Conservation (phyloP, 2,329 filamentous ascomycete species). For the Aureobasidium leucospermi region DNA sequence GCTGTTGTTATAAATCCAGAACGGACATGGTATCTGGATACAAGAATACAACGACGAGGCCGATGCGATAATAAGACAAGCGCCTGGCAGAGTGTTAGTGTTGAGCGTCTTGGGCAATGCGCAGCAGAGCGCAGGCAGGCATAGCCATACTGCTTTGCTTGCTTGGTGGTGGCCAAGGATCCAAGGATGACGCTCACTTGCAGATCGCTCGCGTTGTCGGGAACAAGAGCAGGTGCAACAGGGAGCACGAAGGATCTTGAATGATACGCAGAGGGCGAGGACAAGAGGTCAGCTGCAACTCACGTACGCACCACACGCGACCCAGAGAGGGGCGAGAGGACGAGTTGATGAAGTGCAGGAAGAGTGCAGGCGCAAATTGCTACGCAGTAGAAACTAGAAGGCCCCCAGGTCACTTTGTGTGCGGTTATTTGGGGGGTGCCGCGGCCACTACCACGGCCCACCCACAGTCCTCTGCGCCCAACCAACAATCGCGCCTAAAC, state of each 20-base stretch:
- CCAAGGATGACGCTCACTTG: constrained; percentile 12
- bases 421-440: neutral
- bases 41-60: constrained; percentile 12
- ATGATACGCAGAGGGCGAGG: neutral
- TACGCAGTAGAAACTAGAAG: neutral
- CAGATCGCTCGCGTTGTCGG: constrained; percentile 7
- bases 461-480: neutral
- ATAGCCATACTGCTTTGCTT: constrained; percentile 1
- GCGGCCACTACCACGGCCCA: neutral
- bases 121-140: neutral
- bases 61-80: constrained; percentile 4
- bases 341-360: constrained; percentile 11
- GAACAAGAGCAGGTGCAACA: neutral
- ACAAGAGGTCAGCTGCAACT: constrained; percentile 6
- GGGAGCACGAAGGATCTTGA: neutral
- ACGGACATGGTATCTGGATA: constrained; percentile 1
- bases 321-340: constrained; percentile 10
- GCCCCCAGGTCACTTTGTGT: neutral
- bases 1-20: constrained; percentile 8
- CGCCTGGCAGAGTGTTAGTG: constrained; percentile 1
- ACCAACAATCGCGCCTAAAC: constrained; percentile 1
- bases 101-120: neutral
- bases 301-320: constrained; percentile 11
- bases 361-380: constrained; percentile 10
- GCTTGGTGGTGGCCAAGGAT: constrained; percentile 6